Percentiles rank a stretch among this genome's conserved stretches.
phyloP scores from a whole-genome alignment of 1,284 basidiomycete genomes.

The Irpex rosettiformis region DNA sequence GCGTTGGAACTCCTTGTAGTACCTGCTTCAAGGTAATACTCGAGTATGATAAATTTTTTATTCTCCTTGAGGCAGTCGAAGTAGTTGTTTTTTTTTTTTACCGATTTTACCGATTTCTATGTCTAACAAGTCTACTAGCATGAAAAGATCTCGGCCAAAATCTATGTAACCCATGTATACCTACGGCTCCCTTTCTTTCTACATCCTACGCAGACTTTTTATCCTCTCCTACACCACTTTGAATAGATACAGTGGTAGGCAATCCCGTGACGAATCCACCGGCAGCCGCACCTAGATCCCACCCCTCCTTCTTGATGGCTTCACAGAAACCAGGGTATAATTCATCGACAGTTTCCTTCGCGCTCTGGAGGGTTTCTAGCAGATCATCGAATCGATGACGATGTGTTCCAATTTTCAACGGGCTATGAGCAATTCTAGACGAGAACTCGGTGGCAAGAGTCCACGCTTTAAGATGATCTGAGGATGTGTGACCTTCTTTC shows the following conservation, averaged over 20 bases:
- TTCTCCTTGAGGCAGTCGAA: too few relatives aligned
- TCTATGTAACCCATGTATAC: too few relatives aligned
- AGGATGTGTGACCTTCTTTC: constrained; percentile 42
- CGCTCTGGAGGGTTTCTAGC: constrained; percentile 21
- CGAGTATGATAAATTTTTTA: too few relatives aligned
- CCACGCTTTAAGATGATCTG: constrained; percentile 58
- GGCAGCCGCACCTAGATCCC: constrained; percentile 33
- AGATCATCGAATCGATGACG: neutral
- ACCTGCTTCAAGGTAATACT: too few relatives aligned
- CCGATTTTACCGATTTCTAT: too few relatives aligned
- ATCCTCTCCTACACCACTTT: constrained; percentile 6
- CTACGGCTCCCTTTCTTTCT: too few relatives aligned
- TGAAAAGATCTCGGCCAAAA: too few relatives aligned
- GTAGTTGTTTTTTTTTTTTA: too few relatives aligned
- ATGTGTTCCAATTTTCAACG: constrained; percentile 9
- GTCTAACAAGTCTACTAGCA: too few relatives aligned
- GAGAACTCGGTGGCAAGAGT: constrained; percentile 38
- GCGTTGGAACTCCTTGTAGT: too few relatives aligned
- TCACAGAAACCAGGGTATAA: constrained; percentile 31
- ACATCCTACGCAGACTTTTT: constrained; percentile 10
- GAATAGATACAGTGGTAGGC: constrained; percentile 30
- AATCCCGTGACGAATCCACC: constrained; percentile 33
- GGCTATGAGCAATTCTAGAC: constrained; percentile 3
- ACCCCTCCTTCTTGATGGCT: constrained; percentile 29
- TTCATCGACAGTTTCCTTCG: constrained; percentile 23